These are phyloP conservation scores for Daldinia grandis DNA, from an alignment of 495 filamentous ascomycete species.

Conservation along the genomic window DNA sequence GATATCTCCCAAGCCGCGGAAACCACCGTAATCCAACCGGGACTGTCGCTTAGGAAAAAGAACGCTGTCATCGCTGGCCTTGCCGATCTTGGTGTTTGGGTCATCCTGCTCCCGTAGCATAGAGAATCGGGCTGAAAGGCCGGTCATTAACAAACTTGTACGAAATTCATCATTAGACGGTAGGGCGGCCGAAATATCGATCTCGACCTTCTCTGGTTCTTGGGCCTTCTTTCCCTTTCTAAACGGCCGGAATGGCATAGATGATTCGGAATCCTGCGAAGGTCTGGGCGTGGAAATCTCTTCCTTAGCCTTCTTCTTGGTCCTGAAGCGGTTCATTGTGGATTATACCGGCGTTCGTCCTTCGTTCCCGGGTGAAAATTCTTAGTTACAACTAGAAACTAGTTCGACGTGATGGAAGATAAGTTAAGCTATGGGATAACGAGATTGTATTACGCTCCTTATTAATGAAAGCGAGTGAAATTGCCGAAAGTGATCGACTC, in stretches of 20 bases:
- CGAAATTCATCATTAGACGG: constrained; percentile 90
- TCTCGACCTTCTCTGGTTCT: constrained; percentile 66
- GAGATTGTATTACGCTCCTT: constrained; percentile 5
- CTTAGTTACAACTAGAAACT: not conserved
- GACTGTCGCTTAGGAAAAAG: constrained; percentile 83
- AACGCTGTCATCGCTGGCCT: constrained; percentile 94
- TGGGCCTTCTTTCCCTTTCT: constrained; percentile 65
- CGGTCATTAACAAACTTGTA: constrained; percentile 96
- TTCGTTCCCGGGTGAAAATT: not conserved
- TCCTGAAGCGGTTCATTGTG: constrained; percentile 79
- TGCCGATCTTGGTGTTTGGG: constrained; percentile 83
- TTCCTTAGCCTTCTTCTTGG: constrained; percentile 73
- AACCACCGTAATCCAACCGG: constrained; percentile 61
- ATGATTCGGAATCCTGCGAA: constrained; percentile 62
- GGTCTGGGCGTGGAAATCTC: constrained; percentile 56
- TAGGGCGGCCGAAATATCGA: constrained; percentile 78
- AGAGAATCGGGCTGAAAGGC: constrained; percentile 92
- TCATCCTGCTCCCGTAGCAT: constrained; percentile 96
- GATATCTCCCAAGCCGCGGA: constrained; percentile 74
- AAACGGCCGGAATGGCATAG: constrained; percentile 63
- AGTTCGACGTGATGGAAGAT: not conserved
- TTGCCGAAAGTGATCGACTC: constrained; percentile 28
- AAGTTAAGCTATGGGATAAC: not conserved
- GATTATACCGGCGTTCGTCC: not conserved
- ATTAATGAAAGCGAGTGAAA: constrained; percentile 19